A percentile compares a stretch with the other conserved stretches of the same genome.
These are phyloP conservation scores for Ocimum tenuiflorum DNA, from an alignment of 257 asterid species.

Conservation along the genomic window DNA sequence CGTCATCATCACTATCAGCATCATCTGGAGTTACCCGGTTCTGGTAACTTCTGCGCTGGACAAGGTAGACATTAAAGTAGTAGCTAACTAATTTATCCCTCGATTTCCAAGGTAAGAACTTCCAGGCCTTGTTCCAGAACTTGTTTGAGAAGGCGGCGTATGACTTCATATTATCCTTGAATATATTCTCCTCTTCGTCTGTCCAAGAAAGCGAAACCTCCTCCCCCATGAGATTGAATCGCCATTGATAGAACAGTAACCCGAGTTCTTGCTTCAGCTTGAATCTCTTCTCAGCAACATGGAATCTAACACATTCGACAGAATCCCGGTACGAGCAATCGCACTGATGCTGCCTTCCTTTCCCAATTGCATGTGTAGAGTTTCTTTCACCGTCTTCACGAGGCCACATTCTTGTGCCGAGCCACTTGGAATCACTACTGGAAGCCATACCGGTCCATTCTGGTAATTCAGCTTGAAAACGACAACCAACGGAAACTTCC, in stretches of 20 bases:
- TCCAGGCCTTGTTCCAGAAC: slow-evolving; percentile 39
- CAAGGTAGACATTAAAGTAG: slow-evolving; percentile 59
- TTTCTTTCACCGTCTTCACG: slow-evolving; percentile 27
- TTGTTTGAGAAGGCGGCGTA: slow-evolving; percentile 23
- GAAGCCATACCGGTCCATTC: slow-evolving; percentile 47
- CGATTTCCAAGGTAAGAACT: slow-evolving; percentile 43
- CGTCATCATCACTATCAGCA: slow-evolving; percentile 82
- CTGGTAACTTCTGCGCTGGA: slow-evolving; percentile 64
- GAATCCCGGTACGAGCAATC: slow-evolving; percentile 40
- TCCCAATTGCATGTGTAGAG: slow-evolving; percentile 30
- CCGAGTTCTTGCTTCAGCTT: slow-evolving; percentile 51
- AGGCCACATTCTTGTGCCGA: slow-evolving; percentile 56
- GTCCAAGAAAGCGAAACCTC: slow-evolving; percentile 87
- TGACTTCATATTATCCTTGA: slow-evolving; percentile 42
- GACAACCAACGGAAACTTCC: slow-evolving; percentile 41
- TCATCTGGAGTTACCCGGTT: slow-evolving; percentile 63
- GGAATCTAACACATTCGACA: slow-evolving; percentile 65
- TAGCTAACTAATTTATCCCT: slow-evolving; percentile 57
- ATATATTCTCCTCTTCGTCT: slow-evolving; percentile 44
- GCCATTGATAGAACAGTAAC: slow-evolving; percentile 40
- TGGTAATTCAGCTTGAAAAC: slow-evolving; percentile 59
- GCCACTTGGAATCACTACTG: slow-evolving; percentile 71
- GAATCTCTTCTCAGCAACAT: slow-evolving; percentile 58
- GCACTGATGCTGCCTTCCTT: slow-evolving; percentile 41
- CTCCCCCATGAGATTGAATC: slow-evolving; percentile 74